Evolutionary conservation across 768 basidiomycete genomes (phyloP).

Genomic region (Calocybe gangraenosa): DNA sequence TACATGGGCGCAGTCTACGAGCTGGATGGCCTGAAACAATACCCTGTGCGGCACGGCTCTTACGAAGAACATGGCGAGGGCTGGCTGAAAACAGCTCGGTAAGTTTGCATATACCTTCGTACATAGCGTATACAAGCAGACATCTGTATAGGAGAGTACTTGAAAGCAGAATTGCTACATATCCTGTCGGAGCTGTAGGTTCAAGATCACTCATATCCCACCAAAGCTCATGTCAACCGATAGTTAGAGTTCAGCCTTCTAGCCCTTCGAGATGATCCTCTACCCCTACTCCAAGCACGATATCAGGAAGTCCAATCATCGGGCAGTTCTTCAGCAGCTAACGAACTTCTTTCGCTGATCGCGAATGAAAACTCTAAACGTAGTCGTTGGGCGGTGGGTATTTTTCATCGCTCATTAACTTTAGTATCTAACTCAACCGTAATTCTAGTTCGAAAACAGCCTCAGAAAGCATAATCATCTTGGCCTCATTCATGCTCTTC

Average conservation of each 20-base stretch:
- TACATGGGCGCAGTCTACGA: constrained; percentile 83
- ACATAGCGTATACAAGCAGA: constrained; percentile 17
- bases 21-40: constrained; percentile 82
- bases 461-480: constrained; percentile 85
- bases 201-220: not conserved
- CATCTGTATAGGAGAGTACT: constrained; percentile 63
- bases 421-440: not conserved
- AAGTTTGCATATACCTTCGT: constrained; percentile 16
- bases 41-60: constrained; percentile 77
- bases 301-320: constrained; percentile 44
- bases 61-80: constrained; percentile 68
- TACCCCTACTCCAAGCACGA: constrained; percentile 63
- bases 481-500: constrained; percentile 70
- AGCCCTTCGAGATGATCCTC: constrained; percentile 77
- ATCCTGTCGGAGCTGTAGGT: constrained; percentile 84
- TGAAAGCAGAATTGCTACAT: constrained; percentile 83
- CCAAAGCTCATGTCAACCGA: not conserved
- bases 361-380: constrained; percentile 70
- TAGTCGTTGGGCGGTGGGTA: constrained; percentile 76
- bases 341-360: constrained; percentile 52
- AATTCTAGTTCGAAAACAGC: constrained; percentile 78
- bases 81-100: constrained; percentile 83
- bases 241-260: constrained; percentile 92
- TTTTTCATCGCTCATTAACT: not conserved
- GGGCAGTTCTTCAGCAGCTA: constrained; percentile 38